These are phyloP conservation scores for Kalmanozyma brasiliensis DNA, from an alignment of 1,284 basidiomycete species.

Conservation along the genomic window DNA sequence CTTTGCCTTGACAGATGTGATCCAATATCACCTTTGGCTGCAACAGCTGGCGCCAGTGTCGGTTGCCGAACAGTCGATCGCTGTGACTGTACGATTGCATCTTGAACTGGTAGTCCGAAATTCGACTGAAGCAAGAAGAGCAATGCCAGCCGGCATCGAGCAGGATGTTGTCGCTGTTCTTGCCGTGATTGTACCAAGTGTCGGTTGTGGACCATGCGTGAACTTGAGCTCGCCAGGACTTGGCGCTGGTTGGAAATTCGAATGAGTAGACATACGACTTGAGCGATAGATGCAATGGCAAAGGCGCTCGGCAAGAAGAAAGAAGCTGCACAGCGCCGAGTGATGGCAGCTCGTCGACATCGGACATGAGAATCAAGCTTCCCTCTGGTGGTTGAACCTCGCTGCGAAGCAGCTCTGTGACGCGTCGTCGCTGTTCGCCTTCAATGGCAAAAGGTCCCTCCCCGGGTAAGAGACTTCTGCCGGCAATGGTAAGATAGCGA, in stretches of 20 bases:
- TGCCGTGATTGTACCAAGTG: constrained; percentile 73
- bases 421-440: constrained; percentile 16
- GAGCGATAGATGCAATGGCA: constrained; percentile 75
- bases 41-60: constrained; percentile 69
- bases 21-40: constrained; percentile 73
- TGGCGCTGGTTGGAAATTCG: constrained; percentile 71
- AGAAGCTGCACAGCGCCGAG: constrained; percentile 74
- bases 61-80: constrained; percentile 74
- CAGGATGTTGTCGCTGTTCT: constrained; percentile 72
- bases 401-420: constrained; percentile 11
- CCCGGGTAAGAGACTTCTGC: constrained; percentile 13
- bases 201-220: constrained; percentile 70
- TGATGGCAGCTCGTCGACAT: constrained; percentile 78
- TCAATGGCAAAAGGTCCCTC: constrained; percentile 30
- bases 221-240: constrained; percentile 74
- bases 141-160: constrained; percentile 74
- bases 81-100: constrained; percentile 77
- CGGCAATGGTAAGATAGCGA: constrained; percentile 17
- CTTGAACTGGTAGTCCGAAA: constrained; percentile 75
- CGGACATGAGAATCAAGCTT: constrained; percentile 75
- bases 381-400: constrained; percentile 20
- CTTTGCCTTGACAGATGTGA: constrained; percentile 74
- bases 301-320: constrained; percentile 73
- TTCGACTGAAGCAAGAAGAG: constrained; percentile 75
- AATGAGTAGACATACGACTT: constrained; percentile 77